A percentile compares a stretch with the other conserved stretches of the same genome.
Evolutionary conservation across 306 rosid genomes (phyloP).

Genomic region (Dryas drummondii): DNA sequence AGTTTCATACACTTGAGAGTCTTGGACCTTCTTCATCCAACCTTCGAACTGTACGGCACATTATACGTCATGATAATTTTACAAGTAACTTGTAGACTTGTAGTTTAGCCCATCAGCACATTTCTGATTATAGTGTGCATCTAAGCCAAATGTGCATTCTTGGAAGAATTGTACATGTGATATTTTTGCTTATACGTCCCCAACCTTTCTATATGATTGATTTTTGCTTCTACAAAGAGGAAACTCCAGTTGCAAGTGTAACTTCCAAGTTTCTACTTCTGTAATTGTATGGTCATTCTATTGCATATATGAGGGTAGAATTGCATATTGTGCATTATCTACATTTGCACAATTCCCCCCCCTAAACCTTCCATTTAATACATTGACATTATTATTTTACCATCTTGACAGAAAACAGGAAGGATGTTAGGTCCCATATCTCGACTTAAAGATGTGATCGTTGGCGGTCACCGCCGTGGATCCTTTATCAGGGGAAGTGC

Average conservation of each 20-base stretch:
- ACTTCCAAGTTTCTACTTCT: background rate
- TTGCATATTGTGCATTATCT: background rate
- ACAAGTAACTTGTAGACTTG: background rate
- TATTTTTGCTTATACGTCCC: background rate
- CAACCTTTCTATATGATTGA: background rate
- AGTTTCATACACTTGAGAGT: background rate
- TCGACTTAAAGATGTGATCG: conserved; percentile 80
- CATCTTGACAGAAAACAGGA: conserved; percentile 50
- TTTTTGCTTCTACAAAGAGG: background rate
- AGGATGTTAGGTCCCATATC: conserved; percentile 64
- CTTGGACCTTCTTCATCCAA: background rate
- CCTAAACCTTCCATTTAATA: background rate
- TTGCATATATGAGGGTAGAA: background rate
- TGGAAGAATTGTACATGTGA: background rate
- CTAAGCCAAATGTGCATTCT: background rate
- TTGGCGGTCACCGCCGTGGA: conserved; percentile 71
- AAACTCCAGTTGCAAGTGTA: background rate
- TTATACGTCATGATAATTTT: background rate
- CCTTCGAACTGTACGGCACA: background rate
- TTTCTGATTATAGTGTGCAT: background rate
- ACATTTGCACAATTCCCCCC: background rate
- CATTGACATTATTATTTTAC: conserved; percentile 13
- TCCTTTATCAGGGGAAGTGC: conserved; percentile 62
- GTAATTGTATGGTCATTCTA: background rate
- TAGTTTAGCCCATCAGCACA: background rate